Percentiles rank a stretch among this genome's conserved stretches.
Conservation (phyloP, 805 yeast species). For the Yamadazyma scolyti region DNA sequence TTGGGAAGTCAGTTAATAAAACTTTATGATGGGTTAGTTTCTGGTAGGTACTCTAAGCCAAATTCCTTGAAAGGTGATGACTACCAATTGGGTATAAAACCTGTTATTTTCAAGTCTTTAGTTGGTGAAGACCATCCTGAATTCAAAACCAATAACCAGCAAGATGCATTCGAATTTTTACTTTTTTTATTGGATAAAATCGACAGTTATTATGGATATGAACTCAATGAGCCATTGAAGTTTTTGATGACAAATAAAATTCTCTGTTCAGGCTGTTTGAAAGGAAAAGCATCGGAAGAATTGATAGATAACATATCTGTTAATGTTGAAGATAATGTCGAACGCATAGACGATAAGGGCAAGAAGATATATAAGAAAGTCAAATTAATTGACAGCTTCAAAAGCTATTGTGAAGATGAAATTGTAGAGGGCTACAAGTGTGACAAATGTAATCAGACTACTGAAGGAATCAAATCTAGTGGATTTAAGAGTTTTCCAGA, state of each 20-base stretch:
- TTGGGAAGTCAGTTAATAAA: conserved; percentile 75
- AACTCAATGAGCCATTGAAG: conserved; percentile 57
- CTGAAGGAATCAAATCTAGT: conserved; percentile 36
- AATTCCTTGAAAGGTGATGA: conserved; percentile 38
- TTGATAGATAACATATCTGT: conserved; percentile 63
- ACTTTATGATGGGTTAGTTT: conserved; percentile 70
- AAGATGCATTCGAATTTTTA: conserved; percentile 92
- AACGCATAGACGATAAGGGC: conserved; percentile 37
- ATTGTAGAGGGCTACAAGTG: conserved; percentile 59
- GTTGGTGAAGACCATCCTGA: conserved; percentile 79
- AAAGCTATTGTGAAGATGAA: conserved; percentile 44
- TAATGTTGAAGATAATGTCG: conserved; percentile 45
- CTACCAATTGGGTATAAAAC: conserved; percentile 75
- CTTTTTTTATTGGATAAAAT: conserved; percentile 61
- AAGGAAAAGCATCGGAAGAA: conserved; percentile 56
- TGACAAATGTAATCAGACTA: conserved; percentile 43
- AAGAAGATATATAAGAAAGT: conserved; percentile 47
- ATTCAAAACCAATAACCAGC: conserved; percentile 84
- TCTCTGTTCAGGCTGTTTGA: conserved; percentile 52
- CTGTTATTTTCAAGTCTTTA: conserved; percentile 68
- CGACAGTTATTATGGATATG: conserved; percentile 41
- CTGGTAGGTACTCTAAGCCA: conserved; percentile 71
- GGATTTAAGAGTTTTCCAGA: conserved; percentile 66
- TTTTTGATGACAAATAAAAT: conserved; percentile 65
- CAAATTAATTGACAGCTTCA: conserved; percentile 47